Percentiles rank a stretch among this genome's conserved stretches.
Conservation (phyloP, 2,329 filamentous ascomycete genomes). For the Microcyclosporella mali region DNA sequence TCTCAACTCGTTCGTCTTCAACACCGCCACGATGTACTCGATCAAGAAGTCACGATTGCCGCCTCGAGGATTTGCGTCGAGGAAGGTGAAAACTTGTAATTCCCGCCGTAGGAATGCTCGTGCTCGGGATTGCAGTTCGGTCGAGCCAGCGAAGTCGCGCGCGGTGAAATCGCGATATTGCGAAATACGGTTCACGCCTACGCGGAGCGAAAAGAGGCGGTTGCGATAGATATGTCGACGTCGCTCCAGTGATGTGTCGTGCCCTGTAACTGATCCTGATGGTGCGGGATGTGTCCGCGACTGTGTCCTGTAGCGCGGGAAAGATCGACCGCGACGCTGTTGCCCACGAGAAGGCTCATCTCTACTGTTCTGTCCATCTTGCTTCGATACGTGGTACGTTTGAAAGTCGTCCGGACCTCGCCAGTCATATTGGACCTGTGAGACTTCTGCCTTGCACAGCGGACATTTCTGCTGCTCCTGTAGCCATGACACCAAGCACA, state of each 20-base stretch:
- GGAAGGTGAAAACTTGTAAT: constrained; percentile 72
- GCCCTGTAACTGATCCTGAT: constrained; percentile 65
- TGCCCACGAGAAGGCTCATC: neutral
- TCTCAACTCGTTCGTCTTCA: constrained; percentile 77
- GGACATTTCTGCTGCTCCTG: constrained; percentile 67
- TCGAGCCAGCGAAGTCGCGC: constrained; percentile 65
- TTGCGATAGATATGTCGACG: constrained; percentile 69
- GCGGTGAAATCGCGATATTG: constrained; percentile 67
- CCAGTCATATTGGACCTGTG: constrained; percentile 61
- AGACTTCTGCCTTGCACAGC: constrained; percentile 58
- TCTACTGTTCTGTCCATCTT: constrained; percentile 6
- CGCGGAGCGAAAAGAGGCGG: constrained; percentile 68
- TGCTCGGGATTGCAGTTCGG: constrained; percentile 71
- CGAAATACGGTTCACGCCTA: constrained; percentile 75
- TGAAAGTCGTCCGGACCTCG: constrained; percentile 49
- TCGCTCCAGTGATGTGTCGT: constrained; percentile 74
- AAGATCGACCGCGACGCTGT: constrained; percentile 1
- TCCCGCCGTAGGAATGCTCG: constrained; percentile 78
- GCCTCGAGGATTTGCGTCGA: constrained; percentile 38
- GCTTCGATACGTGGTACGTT: constrained; percentile 41
- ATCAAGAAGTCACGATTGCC: constrained; percentile 62
- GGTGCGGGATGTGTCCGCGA: constrained; percentile 51
- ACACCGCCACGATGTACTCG: constrained; percentile 76
- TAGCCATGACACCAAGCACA: constrained; percentile 79
- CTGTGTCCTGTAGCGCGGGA: neutral